These are phyloP conservation scores for Drechmeria coniospora DNA, from an alignment of 2,329 filamentous ascomycete species.

Conservation along the genomic window DNA sequence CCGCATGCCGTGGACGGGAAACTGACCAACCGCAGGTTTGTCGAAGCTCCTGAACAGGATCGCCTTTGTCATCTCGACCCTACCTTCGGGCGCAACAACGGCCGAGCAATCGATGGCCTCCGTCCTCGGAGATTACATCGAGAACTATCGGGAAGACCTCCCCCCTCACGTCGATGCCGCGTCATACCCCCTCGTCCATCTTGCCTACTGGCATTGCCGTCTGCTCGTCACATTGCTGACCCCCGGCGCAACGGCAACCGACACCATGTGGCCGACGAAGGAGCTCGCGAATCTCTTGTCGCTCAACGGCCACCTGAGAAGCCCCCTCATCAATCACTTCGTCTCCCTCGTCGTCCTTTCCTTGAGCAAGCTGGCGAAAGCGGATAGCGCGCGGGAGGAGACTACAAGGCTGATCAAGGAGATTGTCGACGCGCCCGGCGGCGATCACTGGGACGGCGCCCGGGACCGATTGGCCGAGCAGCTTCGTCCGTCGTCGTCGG, in stretches of 20 bases:
- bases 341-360: constrained; percentile 42
- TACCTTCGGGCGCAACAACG: constrained; percentile 19
- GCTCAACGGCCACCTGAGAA: constrained; percentile 36
- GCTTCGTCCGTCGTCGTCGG: constrained; percentile 19
- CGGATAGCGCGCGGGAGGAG: constrained; percentile 40
- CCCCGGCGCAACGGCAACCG: constrained; percentile 35
- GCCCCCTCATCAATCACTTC: constrained; percentile 54
- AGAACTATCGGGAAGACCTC: constrained; percentile 50
- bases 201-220: constrained; percentile 56
- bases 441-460: constrained; percentile 42
- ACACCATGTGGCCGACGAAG: constrained; percentile 44
- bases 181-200: constrained; percentile 40
- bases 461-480: constrained; percentile 24
- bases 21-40: constrained; percentile 23
- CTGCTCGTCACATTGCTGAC: constrained; percentile 47
- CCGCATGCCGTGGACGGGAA: too few species aligned
- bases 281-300: constrained; percentile 44
- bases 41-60: constrained; percentile 36
- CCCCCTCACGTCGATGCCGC: constrained; percentile 38
- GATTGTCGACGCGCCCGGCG: constrained; percentile 36
- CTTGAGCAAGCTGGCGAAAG: constrained; percentile 42
- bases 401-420: constrained; percentile 39
- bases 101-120: constrained; percentile 17
- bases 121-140: constrained; percentile 24
- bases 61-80: constrained; percentile 20